Percentiles rank a stretch among this genome's conserved stretches.
These are phyloP conservation scores for Lentinus brumalis DNA, from an alignment of 768 basidiomycete species.

Conservation along the genomic window DNA sequence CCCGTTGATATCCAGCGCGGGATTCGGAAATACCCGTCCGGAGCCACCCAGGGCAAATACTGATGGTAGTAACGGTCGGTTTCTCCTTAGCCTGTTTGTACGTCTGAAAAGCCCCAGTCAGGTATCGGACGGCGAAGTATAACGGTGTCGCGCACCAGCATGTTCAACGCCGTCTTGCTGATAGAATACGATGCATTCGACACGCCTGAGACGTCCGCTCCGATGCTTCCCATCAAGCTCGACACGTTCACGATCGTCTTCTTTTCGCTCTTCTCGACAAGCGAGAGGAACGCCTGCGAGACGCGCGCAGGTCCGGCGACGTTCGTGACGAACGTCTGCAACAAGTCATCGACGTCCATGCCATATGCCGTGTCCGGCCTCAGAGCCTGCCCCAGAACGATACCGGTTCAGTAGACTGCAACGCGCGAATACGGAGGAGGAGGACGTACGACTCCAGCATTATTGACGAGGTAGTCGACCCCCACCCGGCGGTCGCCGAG, in stretches of 20 bases:
- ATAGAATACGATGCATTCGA: constrained; percentile 34
- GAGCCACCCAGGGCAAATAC: constrained; percentile 12
- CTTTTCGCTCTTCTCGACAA: constrained; percentile 33
- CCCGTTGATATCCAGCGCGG: too few relatives aligned
- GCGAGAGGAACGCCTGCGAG: constrained; percentile 33
- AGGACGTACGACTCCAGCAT: too few relatives aligned
- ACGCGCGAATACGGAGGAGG: too few relatives aligned
- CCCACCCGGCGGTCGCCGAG: too few relatives aligned
- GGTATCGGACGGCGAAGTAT: neutral
- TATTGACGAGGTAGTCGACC: too few relatives aligned
- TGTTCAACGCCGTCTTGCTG: constrained; percentile 40
- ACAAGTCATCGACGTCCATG: too few relatives aligned
- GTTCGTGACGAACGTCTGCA: too few relatives aligned
- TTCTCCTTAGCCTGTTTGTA: constrained; percentile 16
- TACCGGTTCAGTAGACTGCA: too few relatives aligned
- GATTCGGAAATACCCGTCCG: constrained; percentile 9
- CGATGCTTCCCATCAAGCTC: constrained; percentile 31
- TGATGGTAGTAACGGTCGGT: constrained; percentile 8
- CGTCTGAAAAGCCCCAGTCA: constrained; percentile 1
- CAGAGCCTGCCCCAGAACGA: too few relatives aligned
- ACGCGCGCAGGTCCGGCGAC: constrained; percentile 34
- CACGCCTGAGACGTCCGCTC: constrained; percentile 20
- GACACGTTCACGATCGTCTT: constrained; percentile 38
- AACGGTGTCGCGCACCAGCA: constrained; percentile 33
- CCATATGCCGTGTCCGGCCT: too few relatives aligned